Evolutionary conservation across 257 asterid species (phyloP).

Genomic region (Salvia splendens): DNA sequence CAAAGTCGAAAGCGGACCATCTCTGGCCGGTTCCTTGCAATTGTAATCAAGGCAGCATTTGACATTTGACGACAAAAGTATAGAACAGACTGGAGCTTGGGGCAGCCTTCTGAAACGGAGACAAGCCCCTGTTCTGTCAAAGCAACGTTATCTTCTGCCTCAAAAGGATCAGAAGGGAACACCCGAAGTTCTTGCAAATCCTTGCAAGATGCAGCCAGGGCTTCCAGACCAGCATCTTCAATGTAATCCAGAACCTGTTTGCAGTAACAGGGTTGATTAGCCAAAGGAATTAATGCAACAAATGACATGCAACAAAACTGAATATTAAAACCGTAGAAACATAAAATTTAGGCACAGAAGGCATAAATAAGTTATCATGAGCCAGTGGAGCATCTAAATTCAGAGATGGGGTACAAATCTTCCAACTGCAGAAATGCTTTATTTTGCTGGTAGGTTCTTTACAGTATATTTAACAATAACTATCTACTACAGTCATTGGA

Average conservation of each 20-base stretch:
- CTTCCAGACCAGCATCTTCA: conserved; percentile 78
- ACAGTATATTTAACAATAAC: neutral
- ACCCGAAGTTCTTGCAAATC: conserved; percentile 82
- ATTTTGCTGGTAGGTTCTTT: neutral
- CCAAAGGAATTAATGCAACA: neutral
- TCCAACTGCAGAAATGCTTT: neutral
- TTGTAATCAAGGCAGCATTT: conserved; percentile 66
- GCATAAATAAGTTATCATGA: conserved; percentile 23
- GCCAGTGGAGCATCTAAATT: neutral
- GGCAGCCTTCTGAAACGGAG: conserved; percentile 80
- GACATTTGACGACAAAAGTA: conserved; percentile 93
- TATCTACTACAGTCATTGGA: conserved; percentile 2
- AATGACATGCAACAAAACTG: neutral
- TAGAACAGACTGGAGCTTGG: conserved; percentile 77
- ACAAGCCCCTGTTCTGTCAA: conserved; percentile 89
- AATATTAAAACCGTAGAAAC: neutral
- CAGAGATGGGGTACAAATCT: neutral
- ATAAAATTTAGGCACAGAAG: neutral
- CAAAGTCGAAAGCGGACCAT: conserved; percentile 76
- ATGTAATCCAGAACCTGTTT: conserved; percentile 78
- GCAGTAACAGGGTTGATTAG: conserved; percentile 6
- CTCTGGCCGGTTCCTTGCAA: conserved; percentile 68
- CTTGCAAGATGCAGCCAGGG: conserved; percentile 69
- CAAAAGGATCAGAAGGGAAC: conserved; percentile 82
- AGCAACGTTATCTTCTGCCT: conserved; percentile 60